Percentiles rank a stretch among this genome's conserved stretches.
phyloP scores from a whole-genome alignment of 202 grass and related monocot species.

The Alloteropsis angusta region DNA sequence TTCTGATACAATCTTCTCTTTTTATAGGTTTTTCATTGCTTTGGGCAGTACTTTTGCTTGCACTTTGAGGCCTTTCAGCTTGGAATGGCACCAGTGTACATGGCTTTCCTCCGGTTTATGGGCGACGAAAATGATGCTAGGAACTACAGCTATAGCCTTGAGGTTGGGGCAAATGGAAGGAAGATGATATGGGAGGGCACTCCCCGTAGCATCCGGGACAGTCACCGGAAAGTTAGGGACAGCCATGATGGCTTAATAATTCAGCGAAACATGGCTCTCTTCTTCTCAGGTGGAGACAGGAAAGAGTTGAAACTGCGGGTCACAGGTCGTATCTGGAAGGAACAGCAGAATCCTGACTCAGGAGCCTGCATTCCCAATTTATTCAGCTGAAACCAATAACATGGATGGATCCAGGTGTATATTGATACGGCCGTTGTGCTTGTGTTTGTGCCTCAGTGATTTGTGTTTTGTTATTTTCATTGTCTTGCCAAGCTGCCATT shows the following conservation, averaged over 20 bases:
- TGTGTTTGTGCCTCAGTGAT: slow-evolving; percentile 10
- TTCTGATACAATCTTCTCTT: not conserved
- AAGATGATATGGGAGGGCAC: slow-evolving; percentile 89
- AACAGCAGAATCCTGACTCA: slow-evolving; percentile 57
- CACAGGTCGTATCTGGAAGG: slow-evolving; percentile 94
- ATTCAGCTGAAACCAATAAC: slow-evolving; percentile 48
- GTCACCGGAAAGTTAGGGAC: slow-evolving; percentile 80
- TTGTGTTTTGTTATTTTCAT: slow-evolving; percentile 16
- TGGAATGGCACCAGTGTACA: slow-evolving; percentile 88
- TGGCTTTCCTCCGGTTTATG: slow-evolving; percentile 96
- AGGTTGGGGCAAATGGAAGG: slow-evolving; percentile 71
- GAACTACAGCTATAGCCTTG: slow-evolving; percentile 76
- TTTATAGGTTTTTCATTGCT: slow-evolving; percentile 81
- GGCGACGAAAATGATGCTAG: slow-evolving; percentile 76
- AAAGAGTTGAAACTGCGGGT: slow-evolving; percentile 91
- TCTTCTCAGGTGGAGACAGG: slow-evolving; percentile 86
- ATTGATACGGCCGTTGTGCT: not conserved
- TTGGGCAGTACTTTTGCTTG: slow-evolving; percentile 90
- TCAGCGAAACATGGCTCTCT: slow-evolving; percentile 87
- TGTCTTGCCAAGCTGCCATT: slow-evolving; percentile 14
- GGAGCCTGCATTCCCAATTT: slow-evolving; percentile 76
- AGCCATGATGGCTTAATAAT: slow-evolving; percentile 96
- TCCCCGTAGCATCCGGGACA: slow-evolving; percentile 79
- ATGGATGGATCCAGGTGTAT: slow-evolving; percentile 13
- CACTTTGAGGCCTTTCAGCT: slow-evolving; percentile 97